phyloP scores from a whole-genome alignment of 352 stramenopile species.

The Globisporangium paroecandrum region DNA sequence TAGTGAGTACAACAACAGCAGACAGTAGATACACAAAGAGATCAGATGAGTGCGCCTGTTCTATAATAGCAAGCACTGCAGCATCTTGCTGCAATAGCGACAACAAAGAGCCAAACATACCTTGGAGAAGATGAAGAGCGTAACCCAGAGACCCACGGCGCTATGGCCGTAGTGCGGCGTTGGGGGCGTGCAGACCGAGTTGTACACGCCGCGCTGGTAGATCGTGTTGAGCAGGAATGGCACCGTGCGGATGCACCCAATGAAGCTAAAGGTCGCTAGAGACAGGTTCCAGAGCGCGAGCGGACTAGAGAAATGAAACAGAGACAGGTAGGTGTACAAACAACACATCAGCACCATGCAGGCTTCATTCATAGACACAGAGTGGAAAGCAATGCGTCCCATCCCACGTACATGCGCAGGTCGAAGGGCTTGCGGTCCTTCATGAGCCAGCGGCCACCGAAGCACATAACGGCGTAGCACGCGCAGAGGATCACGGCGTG shows the following conservation, averaged over 20 bases:
- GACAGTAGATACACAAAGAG: background rate
- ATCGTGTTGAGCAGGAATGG: conserved; percentile 85
- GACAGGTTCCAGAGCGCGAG: conserved; percentile 80
- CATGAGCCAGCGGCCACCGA: conserved; percentile 75
- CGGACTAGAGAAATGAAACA: conserved; percentile 27
- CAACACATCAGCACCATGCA: too few relatives aligned
- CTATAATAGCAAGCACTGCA: background rate
- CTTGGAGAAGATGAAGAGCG: conserved; percentile 89
- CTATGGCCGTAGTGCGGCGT: conserved; percentile 66
- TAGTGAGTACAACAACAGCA: conserved; percentile 20
- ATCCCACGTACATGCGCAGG: conserved; percentile 49
- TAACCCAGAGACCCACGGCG: conserved; percentile 71
- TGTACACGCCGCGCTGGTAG: conserved; percentile 71
- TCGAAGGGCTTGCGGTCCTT: conserved; percentile 75
- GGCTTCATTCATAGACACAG: too few relatives aligned
- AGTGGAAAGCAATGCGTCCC: too few relatives aligned
- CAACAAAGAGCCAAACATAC: conserved; percentile 20
- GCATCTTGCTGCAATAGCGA: background rate
- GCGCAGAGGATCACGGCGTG: conserved; percentile 59
- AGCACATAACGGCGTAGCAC: conserved; percentile 74
- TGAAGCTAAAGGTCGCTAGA: conserved; percentile 74
- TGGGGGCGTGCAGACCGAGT: conserved; percentile 75
- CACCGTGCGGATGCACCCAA: conserved; percentile 68
- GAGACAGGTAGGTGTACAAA: too few relatives aligned
- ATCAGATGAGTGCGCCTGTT: conserved; percentile 13